A percentile compares a stretch with the other conserved stretches of the same genome.
These are phyloP conservation scores for Pleurotus pulmonarius DNA, from an alignment of 768 basidiomycete genomes.

Conservation along the genomic window DNA sequence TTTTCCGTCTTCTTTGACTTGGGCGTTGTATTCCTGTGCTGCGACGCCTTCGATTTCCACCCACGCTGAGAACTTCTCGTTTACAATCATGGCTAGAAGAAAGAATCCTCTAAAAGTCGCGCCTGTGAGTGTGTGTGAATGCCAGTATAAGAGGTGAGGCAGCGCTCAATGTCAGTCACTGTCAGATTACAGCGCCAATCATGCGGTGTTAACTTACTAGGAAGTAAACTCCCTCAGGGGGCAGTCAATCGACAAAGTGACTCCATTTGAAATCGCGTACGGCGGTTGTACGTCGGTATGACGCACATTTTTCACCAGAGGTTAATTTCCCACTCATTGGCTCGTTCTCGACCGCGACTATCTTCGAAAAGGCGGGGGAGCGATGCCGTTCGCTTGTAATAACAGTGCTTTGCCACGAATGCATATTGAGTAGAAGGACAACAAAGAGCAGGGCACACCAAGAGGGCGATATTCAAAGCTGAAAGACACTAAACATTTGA, in stretches of 20 bases:
- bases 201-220: too few relatives aligned
- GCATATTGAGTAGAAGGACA: not conserved
- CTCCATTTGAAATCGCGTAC: too few relatives aligned
- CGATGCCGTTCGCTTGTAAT: not conserved
- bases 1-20: constrained; percentile 14
- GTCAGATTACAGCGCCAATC: too few relatives aligned
- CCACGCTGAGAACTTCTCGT: constrained; percentile 1
- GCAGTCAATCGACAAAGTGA: too few relatives aligned
- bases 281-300: too few relatives aligned
- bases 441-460: constrained; percentile 7
- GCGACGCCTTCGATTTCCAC: constrained; percentile 13
- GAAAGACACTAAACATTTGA: constrained; percentile 8
- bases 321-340: too few relatives aligned
- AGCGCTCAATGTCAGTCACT: too few relatives aligned
- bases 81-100: not conserved
- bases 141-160: not conserved
- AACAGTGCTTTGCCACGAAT: not conserved
- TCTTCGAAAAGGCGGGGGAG: not conserved
- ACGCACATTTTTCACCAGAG: too few relatives aligned
- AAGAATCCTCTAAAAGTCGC: too few relatives aligned
- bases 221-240: too few relatives aligned
- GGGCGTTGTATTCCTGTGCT: constrained; percentile 16
- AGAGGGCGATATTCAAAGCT: constrained; percentile 16
- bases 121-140: not conserved
- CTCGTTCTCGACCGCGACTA: too few relatives aligned